A percentile compares a stretch with the other conserved stretches of the same genome.
Evolutionary conservation across 1,284 basidiomycete species (phyloP).

Genomic region (Boletellus sp.): DNA sequence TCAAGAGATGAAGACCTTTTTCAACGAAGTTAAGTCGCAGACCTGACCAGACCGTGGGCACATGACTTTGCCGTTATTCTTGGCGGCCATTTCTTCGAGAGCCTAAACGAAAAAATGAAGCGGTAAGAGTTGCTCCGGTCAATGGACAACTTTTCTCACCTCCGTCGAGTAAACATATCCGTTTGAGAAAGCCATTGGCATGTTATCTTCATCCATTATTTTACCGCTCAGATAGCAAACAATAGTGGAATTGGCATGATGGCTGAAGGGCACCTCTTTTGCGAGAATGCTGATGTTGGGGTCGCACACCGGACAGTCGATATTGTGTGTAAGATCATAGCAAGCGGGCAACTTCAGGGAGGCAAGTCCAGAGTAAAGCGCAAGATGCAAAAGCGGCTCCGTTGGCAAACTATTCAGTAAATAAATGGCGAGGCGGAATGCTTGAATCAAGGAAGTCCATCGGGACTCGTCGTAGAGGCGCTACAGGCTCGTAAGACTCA

Average conservation of each 20-base stretch:
- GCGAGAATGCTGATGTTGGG: conserved; percentile 74
- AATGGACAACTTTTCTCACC: conserved; percentile 44
- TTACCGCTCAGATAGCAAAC: conserved; percentile 88
- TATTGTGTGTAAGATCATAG: conserved; percentile 64
- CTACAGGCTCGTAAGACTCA: conserved; percentile 40
- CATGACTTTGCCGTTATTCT: conserved; percentile 69
- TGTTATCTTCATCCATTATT: conserved; percentile 93
- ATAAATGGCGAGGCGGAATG: conserved; percentile 84
- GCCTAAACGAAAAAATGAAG: conserved; percentile 49
- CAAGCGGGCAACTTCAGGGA: conserved; percentile 83
- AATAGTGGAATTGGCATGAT: conserved; percentile 93
- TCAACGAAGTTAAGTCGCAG: conserved; percentile 64
- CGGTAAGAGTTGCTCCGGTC: conserved; percentile 7
- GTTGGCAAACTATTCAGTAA: conserved; percentile 82
- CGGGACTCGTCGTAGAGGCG: conserved; percentile 77
- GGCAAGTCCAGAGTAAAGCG: conserved; percentile 85
- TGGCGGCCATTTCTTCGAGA: conserved; percentile 78
- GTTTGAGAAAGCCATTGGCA: conserved; percentile 87
- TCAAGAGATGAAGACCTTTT: conserved; percentile 86
- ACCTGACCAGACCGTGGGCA: conserved; percentile 76
- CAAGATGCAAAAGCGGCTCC: conserved; percentile 81
- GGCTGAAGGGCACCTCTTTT: conserved; percentile 85
- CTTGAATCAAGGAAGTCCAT: conserved; percentile 70
- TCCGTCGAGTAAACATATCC: conserved; percentile 91
- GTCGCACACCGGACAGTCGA: conserved; percentile 92